Percentiles rank a stretch among this genome's conserved stretches.
These are phyloP conservation scores for Umbelopsis sp. DNA, from an alignment of 192 early-diverging fungal genomes.

Conservation along the genomic window DNA sequence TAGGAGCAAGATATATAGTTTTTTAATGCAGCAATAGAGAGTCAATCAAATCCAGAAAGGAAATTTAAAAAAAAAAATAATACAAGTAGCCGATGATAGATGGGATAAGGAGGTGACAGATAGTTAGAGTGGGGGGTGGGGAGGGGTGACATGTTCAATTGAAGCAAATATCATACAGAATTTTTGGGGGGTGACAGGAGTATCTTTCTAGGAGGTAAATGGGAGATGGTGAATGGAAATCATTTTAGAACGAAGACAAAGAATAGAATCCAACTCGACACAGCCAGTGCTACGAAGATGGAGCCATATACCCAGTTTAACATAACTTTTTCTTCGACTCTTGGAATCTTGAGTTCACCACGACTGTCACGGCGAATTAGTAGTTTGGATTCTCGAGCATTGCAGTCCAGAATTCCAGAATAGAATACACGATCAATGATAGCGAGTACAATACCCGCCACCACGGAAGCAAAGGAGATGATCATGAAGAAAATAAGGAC, in stretches of 20 bases:
- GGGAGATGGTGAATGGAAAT: neutral
- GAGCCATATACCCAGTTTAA: constrained; percentile 33
- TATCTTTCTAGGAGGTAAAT: no score
- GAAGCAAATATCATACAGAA: neutral
- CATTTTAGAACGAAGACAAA: constrained; percentile 32
- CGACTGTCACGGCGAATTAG: neutral
- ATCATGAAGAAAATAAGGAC: constrained; percentile 35
- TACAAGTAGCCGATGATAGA: no score
- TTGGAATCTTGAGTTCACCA: neutral
- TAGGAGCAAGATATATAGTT: neutral
- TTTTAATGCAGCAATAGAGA: constrained; percentile 4
- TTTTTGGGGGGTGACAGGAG: no score
- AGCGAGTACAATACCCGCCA: constrained; percentile 17
- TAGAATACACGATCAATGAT: constrained; percentile 28
- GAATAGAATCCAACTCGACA: constrained; percentile 35
- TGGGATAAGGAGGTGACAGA: neutral
- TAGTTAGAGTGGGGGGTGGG: neutral
- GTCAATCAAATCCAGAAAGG: no score
- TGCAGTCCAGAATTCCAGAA: constrained; percentile 27
- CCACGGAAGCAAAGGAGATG: constrained; percentile 17
- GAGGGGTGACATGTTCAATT: neutral
- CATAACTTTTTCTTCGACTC: neutral
- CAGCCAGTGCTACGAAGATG: constrained; percentile 18
- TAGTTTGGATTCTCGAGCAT: constrained; percentile 4
- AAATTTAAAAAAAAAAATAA: no score